Conservation (phyloP, 164 flowering plant genomes). For the Umbellularia californica region DNA sequence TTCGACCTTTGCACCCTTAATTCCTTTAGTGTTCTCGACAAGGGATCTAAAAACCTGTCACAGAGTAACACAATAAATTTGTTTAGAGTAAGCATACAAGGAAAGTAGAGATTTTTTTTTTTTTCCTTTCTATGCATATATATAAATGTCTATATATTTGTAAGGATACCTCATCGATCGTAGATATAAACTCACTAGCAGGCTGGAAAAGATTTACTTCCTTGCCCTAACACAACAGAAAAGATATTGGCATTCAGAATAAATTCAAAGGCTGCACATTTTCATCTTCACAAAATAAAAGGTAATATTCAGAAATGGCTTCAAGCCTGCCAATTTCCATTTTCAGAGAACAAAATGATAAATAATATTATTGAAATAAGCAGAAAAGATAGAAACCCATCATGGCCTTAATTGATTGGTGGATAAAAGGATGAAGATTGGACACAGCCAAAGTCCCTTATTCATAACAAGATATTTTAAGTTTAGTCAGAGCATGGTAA, state of each 20-base stretch:
- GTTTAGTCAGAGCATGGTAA: not conserved
- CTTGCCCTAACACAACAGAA: conserved; percentile 42
- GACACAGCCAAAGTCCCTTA: not conserved
- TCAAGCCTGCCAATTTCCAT: not conserved
- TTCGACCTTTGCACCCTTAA: conserved; percentile 85
- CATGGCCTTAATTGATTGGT: not conserved
- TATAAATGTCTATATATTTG: not conserved
- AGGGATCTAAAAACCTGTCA: conserved; percentile 81
- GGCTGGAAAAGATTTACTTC: conserved; percentile 86
- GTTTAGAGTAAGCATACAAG: not conserved
- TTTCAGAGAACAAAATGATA: not conserved
- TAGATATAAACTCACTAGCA: conserved; percentile 79
- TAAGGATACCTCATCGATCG: conserved; percentile 73
- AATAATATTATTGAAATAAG: not conserved
- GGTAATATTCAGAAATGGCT: not conserved
- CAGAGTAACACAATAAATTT: not conserved
- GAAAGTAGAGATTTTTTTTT: not conserved
- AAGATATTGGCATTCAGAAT: not conserved
- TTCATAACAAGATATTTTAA: not conserved
- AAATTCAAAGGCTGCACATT: not conserved
- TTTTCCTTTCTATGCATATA: not conserved
- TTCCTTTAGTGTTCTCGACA: conserved; percentile 63
- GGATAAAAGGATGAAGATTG: not conserved
- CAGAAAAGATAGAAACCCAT: not conserved
- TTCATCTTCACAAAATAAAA: not conserved